Percentiles rank a stretch among this genome's conserved stretches.
Evolutionary conservation across 768 basidiomycete species (phyloP).

Genomic region (Rhizopogon sp.): DNA sequence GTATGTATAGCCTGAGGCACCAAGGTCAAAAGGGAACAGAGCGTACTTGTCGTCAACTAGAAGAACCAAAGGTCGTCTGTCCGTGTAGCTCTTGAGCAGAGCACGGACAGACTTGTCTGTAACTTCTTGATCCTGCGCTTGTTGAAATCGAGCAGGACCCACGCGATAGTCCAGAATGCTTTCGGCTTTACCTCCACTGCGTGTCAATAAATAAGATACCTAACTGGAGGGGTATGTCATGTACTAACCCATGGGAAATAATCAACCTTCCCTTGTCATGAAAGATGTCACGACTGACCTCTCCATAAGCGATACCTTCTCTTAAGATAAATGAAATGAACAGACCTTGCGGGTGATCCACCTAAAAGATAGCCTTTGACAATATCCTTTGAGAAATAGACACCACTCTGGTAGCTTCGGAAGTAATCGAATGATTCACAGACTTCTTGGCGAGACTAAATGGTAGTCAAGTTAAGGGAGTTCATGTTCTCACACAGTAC

Average conservation of each 20-base stretch:
- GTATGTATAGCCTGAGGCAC: conserved; percentile 43
- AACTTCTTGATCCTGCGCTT: conserved; percentile 62
- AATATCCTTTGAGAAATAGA: conserved; percentile 56
- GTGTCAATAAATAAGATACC: neutral
- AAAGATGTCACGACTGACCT: conserved; percentile 62
- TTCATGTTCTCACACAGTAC: neutral
- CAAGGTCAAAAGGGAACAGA: conserved; percentile 68
- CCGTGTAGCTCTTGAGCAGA: conserved; percentile 51
- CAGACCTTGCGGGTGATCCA: conserved; percentile 62
- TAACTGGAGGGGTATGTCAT: neutral
- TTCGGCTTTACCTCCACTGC: conserved; percentile 67
- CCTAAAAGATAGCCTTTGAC: conserved; percentile 77
- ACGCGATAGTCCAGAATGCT: conserved; percentile 38
- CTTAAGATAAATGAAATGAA: conserved; percentile 3
- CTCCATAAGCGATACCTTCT: neutral
- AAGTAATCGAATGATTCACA: conserved; percentile 74
- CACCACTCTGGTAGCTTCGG: conserved; percentile 72
- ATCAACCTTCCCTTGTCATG: conserved; percentile 62
- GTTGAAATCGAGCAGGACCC: conserved; percentile 34
- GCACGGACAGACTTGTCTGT: conserved; percentile 69
- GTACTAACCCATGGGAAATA: conserved; percentile 74
- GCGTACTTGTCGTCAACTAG: conserved; percentile 72
- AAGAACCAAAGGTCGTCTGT: conserved; percentile 59
- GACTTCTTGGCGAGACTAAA: conserved; percentile 76
- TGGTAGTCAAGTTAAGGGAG: conserved; percentile 3